These are phyloP conservation scores for Hypoxylon subgilvum DNA, from an alignment of 495 filamentous ascomycete genomes.

Conservation along the genomic window DNA sequence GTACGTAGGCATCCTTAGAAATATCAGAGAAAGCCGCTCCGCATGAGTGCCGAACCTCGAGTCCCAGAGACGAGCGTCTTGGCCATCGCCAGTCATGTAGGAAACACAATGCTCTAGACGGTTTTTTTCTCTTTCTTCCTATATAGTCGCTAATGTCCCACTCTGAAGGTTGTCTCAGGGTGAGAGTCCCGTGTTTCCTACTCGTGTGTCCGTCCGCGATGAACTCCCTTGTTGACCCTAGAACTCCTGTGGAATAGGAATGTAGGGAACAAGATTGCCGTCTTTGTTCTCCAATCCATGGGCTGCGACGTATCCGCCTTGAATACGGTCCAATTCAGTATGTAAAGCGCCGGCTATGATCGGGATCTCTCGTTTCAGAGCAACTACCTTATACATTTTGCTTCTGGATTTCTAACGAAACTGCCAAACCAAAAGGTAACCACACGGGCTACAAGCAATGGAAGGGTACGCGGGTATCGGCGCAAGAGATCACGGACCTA, in stretches of 20 bases:
- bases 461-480: constrained; percentile 79
- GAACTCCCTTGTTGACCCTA: constrained; percentile 25
- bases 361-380: not conserved
- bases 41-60: constrained; percentile 54
- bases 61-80: constrained; percentile 88
- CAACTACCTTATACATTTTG: not conserved
- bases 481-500: constrained; percentile 80
- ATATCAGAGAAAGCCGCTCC: not conserved
- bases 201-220: constrained; percentile 10
- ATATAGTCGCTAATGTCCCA: constrained; percentile 42
- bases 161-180: constrained; percentile 76
- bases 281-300: constrained; percentile 87
- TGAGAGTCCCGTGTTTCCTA: constrained; percentile 53
- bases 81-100: constrained; percentile 97
- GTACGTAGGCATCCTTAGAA: not conserved
- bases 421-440: constrained; percentile 66
- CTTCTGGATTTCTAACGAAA: constrained; percentile 1
- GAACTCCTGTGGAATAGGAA: constrained; percentile 61
- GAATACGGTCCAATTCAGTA: constrained; percentile 96
- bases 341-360: constrained; percentile 16
- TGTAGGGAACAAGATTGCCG: constrained; percentile 96
- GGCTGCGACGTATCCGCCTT: constrained; percentile 92
- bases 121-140: constrained; percentile 21
- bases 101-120: constrained; percentile 26
- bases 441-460: constrained; percentile 88